A percentile compares a stretch with the other conserved stretches of the same genome.
phyloP scores from a whole-genome alignment of 208 protist species.

The Leishmania turanica region DNA sequence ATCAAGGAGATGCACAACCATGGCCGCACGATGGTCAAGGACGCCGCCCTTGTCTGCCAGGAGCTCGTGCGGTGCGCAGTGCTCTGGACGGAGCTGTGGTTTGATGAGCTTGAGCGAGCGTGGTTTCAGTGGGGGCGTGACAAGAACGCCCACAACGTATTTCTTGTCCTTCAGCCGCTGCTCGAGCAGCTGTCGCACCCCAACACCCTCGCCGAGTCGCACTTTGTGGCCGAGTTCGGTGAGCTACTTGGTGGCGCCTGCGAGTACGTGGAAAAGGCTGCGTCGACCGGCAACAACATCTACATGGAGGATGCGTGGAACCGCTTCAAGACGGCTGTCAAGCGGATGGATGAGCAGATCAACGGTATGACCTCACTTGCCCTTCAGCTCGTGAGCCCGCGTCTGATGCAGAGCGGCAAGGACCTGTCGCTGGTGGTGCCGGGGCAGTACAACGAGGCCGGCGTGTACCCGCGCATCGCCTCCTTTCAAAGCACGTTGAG shows the following conservation, averaged over 20 bases:
- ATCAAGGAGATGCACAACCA: conserved; percentile 86
- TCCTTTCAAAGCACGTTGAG: conserved; percentile 84
- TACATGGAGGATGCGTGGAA: conserved; percentile 97
- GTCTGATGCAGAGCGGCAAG: conserved; percentile 80
- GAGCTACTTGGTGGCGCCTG: conserved; percentile 61
- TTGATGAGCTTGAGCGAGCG: conserved; percentile 96
- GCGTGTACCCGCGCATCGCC: conserved; percentile 76
- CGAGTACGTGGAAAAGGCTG: conserved; percentile 84
- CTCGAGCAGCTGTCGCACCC: conserved; percentile 92
- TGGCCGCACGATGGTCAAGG: conserved; percentile 90
- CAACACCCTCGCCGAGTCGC: conserved; percentile 95
- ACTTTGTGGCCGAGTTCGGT: conserved; percentile 92
- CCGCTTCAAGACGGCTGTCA: conserved; percentile 96
- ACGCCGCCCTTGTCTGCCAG: conserved; percentile 95
- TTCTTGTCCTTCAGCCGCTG: conserved; percentile 94
- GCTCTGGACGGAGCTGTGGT: conserved; percentile 96
- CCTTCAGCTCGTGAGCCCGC: conserved; percentile 95
- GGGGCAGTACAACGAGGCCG: conserved; percentile 94
- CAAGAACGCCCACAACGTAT: conserved; percentile 93
- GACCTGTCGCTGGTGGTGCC: conserved; percentile 98
- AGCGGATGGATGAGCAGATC: conserved; percentile 96
- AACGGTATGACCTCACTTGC: conserved; percentile 95
- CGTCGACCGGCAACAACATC: conserved; percentile 62
- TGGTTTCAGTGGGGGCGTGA: conserved; percentile 96
- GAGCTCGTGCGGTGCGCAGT: conserved; percentile 99